A percentile compares a stretch with the other conserved stretches of the same genome.
phyloP scores from a whole-genome alignment of 192 early-diverging fungal genomes.

The Funneliformis mosseae region DNA sequence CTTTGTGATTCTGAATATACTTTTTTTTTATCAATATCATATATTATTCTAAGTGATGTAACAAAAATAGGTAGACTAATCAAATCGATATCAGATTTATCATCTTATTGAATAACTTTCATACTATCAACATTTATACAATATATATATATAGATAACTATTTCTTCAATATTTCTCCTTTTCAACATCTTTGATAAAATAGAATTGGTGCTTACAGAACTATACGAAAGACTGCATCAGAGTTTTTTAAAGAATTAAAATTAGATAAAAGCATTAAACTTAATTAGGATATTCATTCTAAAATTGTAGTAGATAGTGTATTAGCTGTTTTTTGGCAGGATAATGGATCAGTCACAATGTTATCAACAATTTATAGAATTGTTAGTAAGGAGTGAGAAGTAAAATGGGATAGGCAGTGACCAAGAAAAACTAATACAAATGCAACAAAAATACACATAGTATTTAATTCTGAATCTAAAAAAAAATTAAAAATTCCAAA shows the following conservation, averaged over 20 bases:
- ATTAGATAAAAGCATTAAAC: too few species aligned
- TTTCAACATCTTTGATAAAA: neutral
- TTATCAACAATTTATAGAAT: constrained; percentile 40
- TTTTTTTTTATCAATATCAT: neutral
- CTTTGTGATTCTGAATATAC: neutral
- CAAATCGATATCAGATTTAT: neutral
- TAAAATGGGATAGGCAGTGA: neutral
- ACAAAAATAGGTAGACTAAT: neutral
- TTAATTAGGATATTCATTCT: constrained; percentile 30
- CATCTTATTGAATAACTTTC: neutral
- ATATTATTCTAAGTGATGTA: neutral
- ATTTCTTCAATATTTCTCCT: neutral
- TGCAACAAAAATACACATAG: constrained; percentile 14
- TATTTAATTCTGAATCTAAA: constrained; percentile 27
- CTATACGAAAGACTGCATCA: neutral
- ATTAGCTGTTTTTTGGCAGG: constrained; percentile 36
- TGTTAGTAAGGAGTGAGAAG: neutral
- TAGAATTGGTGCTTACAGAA: neutral
- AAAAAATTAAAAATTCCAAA: constrained; percentile 33
- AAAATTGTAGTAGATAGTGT: constrained; percentile 23
- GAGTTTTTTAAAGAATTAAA: neutral
- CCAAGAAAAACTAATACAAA: constrained; percentile 4
- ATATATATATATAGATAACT: neutral
- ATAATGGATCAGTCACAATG: constrained; percentile 42
- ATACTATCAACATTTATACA: neutral